phyloP scores from a whole-genome alignment of 148 eudicot species.

The Cornus florida region DNA sequence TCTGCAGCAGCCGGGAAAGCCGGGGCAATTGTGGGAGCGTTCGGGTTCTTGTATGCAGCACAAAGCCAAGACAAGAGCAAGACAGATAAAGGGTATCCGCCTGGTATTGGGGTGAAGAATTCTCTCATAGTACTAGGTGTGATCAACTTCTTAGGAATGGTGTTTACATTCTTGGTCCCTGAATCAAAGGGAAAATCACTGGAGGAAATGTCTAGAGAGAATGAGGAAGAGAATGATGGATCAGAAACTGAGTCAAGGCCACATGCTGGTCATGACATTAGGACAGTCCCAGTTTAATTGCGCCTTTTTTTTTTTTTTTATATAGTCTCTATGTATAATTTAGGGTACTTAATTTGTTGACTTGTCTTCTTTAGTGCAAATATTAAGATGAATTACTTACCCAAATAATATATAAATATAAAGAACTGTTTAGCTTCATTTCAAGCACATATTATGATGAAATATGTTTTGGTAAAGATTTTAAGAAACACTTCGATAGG shows the following conservation, averaged over 20 bases:
- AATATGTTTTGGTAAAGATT: no score
- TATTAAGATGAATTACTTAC: no score
- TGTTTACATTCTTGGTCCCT: conserved; percentile 10
- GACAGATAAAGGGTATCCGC: conserved; percentile 8
- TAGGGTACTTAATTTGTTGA: no score
- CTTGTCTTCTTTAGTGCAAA: no score
- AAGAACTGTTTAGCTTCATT: no score
- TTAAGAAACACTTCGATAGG: no score
- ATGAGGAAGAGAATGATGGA: not conserved
- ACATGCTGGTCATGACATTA: not conserved
- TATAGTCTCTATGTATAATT: no score
- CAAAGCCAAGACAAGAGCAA: not conserved
- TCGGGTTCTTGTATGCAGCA: conserved; percentile 14
- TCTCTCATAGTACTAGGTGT: conserved; percentile 3
- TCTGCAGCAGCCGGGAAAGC: conserved; percentile 9
- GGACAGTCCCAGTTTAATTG: not conserved
- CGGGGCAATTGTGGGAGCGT: conserved; percentile 13
- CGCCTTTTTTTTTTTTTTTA: no score
- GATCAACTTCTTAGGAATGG: conserved; percentile 6
- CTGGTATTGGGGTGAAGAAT: conserved; percentile 17
- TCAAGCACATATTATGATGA: no score
- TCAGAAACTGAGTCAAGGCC: not conserved
- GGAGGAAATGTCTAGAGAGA: conserved; percentile 11
- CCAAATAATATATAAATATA: no score
- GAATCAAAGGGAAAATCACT: conserved; percentile 13